Evolutionary conservation across 805 yeast species (phyloP), one percentile per base, ranked within the genome.

Genomic region (Metschnikowia reukaufii): DNA sequence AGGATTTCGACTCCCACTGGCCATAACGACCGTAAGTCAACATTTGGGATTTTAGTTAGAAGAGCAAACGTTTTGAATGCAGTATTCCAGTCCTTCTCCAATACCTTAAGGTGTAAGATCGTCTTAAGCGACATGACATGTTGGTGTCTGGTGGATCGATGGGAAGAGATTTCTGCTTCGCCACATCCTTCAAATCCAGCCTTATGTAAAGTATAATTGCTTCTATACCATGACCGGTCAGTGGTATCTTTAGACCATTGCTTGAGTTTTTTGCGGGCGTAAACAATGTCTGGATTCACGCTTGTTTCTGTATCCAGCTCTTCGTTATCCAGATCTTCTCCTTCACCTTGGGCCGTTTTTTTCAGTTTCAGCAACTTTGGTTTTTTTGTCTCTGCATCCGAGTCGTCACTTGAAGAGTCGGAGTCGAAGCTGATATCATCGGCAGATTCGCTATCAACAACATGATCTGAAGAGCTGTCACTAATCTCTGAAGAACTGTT

Each of bases 1-100:
- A 84, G 57, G 4, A 84, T 78, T 49, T 80, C 83, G 4, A 81
- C 61, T 0, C 86, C 90, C 0, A 83, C 31, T 0, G 85, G 78
- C 91, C 91, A 86, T 9, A 84, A 58, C 3, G 76, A 64, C 44
- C 81, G 66, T 5, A 83, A 59, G 58, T 85, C 88, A 9, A 79
- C 70, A 1, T 61, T 61, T 1, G 77, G 77, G 0, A 77, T 54
- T 42, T 84, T 61, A 2, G 82, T 59, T 18, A 86, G 59, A 1
- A 79, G 44, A 8, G 79, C 61, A 52, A 81, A 81, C 6, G 80
- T 64, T 44, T 72, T 72, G 55, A 79, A 81, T 0, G 87, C 86
- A 13, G 68, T 37, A 5, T 60, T 55, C 89, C 89, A 86, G 7
- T 81, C 73, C 25, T 67, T 58, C 31, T 72, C 63, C 35, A 77